A percentile compares a stretch with the other conserved stretches of the same genome.
phyloP scores from a whole-genome alignment of 495 filamentous ascomycete genomes.

The Jackrogersella multiformis region DNA sequence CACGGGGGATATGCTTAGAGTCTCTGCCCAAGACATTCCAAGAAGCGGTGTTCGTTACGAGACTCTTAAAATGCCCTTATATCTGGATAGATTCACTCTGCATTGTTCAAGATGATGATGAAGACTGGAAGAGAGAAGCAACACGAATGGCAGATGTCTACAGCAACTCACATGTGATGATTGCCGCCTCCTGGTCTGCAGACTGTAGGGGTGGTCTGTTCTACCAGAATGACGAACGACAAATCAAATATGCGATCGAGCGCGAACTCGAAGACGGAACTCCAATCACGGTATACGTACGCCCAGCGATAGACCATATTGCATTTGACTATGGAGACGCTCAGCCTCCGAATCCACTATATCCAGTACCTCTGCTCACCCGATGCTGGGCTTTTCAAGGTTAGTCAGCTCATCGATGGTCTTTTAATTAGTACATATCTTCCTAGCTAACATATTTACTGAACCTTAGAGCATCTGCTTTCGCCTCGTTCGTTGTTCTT shows the following conservation, averaged over 20 bases:
- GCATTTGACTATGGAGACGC: not conserved
- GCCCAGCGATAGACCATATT: not conserved
- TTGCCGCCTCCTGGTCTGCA: not conserved
- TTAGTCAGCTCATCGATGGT: not conserved
- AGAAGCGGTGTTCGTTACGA: not conserved
- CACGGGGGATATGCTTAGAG: not conserved
- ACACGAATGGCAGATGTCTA: not conserved
- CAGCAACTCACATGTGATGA: not conserved
- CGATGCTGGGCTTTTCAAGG: not conserved
- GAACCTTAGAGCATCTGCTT: not conserved
- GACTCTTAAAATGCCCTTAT: not conserved
- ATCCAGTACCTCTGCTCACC: not conserved
- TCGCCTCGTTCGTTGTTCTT: not conserved
- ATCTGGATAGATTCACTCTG: not conserved
- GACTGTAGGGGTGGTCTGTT: not conserved
- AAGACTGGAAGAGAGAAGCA: not conserved
- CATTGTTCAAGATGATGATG: not conserved
- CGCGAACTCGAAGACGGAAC: not conserved
- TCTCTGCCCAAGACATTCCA: not conserved
- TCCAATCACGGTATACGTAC: not conserved
- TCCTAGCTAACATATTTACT: not conserved
- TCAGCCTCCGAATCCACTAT: not conserved
- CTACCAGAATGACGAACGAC: not conserved
- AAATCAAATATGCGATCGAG: not conserved
- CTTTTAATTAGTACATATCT: not conserved